Conservation (phyloP, 2,329 filamentous ascomycete species). For the Cordyceps javanica region DNA sequence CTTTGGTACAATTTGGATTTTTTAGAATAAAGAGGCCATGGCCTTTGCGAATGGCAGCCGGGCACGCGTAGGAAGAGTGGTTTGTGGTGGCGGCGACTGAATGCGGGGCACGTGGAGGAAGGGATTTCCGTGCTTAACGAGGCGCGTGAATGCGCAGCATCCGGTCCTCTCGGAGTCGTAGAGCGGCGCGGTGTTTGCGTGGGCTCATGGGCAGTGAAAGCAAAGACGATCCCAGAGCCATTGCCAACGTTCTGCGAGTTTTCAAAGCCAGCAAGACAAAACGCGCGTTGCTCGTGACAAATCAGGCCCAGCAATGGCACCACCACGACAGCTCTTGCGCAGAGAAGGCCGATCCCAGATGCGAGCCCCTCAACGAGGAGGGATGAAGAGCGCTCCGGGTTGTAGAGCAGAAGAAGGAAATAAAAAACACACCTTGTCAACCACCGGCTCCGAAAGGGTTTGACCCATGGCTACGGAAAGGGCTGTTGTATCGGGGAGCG, state of each 20-base stretch:
- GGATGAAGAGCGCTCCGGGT: background rate
- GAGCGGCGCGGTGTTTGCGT: background rate
- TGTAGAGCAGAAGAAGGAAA: background rate
- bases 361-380: background rate
- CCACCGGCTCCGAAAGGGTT: conserved; percentile 96
- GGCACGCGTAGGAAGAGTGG: background rate
- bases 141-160: background rate
- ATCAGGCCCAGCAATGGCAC: background rate
- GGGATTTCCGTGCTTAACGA: conserved; percentile 9
- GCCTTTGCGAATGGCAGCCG: background rate
- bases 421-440: conserved; percentile 74
- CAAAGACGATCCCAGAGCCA: background rate
- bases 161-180: background rate
- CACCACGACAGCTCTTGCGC: no score
- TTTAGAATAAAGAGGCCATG: background rate
- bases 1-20: background rate
- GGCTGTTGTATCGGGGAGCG: conserved; percentile 8
- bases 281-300: background rate
- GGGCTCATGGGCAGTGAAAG: background rate
- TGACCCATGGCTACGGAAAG: conserved; percentile 70
- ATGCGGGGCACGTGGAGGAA: conserved; percentile 14
- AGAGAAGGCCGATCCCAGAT: background rate
- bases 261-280: background rate
- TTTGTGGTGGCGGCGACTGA: conserved; percentile 6
- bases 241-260: background rate